Percentiles rank a stretch among this genome's conserved stretches.
Conservation (phyloP, 352 stramenopile genomes). For the Pythium grandisporangium region DNA sequence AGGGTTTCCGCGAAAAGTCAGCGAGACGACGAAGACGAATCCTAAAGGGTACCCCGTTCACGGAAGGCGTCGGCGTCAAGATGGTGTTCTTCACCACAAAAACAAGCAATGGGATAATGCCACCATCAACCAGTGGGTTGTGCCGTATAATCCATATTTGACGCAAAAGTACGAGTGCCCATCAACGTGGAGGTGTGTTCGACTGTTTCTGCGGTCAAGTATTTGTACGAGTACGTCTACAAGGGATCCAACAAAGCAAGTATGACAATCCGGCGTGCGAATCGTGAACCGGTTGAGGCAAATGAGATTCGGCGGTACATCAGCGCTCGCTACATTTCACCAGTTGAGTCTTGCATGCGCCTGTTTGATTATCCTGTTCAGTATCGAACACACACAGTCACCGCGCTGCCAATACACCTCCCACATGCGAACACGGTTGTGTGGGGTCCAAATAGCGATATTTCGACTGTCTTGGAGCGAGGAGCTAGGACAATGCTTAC, state of each 20-base stretch:
- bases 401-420: constrained; percentile 1
- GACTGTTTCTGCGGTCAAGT: constrained; percentile 26
- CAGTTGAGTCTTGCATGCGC: constrained; percentile 16
- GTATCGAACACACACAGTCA: constrained; percentile 8
- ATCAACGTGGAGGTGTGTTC: constrained; percentile 46
- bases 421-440: not conserved
- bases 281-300: not conserved
- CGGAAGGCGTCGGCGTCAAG: too few species aligned
- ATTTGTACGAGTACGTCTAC: constrained; percentile 55
- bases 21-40: too few species aligned
- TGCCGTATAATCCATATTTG: constrained; percentile 51
- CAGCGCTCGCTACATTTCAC: constrained; percentile 18
- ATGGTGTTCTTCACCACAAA: too few species aligned
- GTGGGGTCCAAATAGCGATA: not conserved
- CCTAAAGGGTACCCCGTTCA: too few species aligned
- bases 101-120: constrained; percentile 8
- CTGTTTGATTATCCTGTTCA: constrained; percentile 17
- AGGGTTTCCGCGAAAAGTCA: too few species aligned
- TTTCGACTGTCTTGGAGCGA: not conserved
- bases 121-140: constrained; percentile 27
- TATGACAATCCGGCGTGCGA: too few species aligned
- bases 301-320: constrained; percentile 20
- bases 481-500: not conserved
- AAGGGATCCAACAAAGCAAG: constrained; percentile 29
- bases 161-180: constrained; percentile 36